These are phyloP conservation scores for Coemansia pectinata DNA, from an alignment of 192 early-diverging fungal species.

Conservation along the genomic window DNA sequence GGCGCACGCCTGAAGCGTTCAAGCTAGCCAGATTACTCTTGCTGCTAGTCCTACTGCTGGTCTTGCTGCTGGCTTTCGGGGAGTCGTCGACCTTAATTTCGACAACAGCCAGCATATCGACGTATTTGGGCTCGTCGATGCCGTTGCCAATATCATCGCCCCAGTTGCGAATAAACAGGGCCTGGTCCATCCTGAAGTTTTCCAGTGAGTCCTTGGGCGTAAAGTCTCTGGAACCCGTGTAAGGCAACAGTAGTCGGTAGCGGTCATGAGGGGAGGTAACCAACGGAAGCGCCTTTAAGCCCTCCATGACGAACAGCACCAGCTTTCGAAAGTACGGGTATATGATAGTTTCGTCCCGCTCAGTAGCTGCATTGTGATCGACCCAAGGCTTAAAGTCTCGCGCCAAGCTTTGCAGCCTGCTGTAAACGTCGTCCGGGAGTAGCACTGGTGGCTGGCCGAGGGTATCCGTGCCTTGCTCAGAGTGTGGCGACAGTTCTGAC, in stretches of 20 bases:
- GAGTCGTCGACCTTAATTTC: neutral
- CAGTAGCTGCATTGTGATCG: neutral
- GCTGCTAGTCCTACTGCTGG: neutral
- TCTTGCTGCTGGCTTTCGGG: neutral
- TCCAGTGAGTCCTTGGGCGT: neutral
- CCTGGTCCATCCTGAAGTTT: neutral
- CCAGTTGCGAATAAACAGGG: neutral
- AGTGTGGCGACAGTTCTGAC: too few relatives aligned
- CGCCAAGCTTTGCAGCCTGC: neutral
- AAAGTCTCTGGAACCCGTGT: neutral
- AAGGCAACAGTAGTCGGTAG: neutral
- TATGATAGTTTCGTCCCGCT: neutral
- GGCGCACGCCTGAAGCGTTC: neutral
- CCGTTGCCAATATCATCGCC: neutral
- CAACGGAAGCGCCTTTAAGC: neutral
- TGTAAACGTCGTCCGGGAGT: neutral
- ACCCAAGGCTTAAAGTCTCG: neutral
- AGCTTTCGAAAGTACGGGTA: neutral
- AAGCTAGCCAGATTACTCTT: neutral
- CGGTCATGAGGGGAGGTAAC: neutral
- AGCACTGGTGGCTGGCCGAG: neutral
- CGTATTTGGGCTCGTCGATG: neutral
- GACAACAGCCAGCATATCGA: neutral
- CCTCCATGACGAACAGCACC: neutral
- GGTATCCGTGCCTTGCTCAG: neutral